Base-by-base conservation (phyloP, 2,329 filamentous ascomycete genomes). In the Madurella mycetomatis region DNA sequence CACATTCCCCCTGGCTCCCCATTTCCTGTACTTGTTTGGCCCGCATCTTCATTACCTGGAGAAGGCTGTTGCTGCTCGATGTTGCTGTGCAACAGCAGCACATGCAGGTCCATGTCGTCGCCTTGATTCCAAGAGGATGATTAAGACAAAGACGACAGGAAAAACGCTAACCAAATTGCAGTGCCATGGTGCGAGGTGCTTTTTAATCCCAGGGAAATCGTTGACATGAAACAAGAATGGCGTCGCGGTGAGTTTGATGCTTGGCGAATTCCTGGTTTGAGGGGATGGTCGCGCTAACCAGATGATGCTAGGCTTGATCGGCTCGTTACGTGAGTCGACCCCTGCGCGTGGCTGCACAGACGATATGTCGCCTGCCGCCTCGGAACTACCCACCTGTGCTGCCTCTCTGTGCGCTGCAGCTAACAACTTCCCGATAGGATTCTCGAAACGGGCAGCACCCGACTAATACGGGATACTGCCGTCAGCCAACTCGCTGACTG, bases 401-500 rank as follows among this genome's bases (percentile, higher is more conserved):
- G 37, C 49, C 49, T 41, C 42, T 13, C 48, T 50, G 18, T 53
- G 5, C 19, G 25, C 31, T 30, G 51, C 30, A 12, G 32, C 62
- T 64, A 54, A 65, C 57, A n/a, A n/a, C 16, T 49, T 30, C 49
- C 40, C 50, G 54, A 49, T 71, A 96, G 92, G 61, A 84, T 99
- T 69, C 85, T 99, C 65, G 94, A 99, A 80, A 97, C 94, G 54
- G 94, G 94, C 65, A 97, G 92, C 74, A 99, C 94, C 57, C 87
- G 88, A 69, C 80, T 99, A 62, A 97, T 99, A 69, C 87, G 95
- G 63, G 95, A 96, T 68, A 99, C 94, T 59, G 95, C 94, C 59
- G 94, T 95, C 58, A 91, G 95, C 68, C 94, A 99, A 74, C 81
- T 99, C 60, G 94, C 92, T 58, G 94, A 99, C 73, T 94, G 96